Conservation (phyloP, 305 asterid genomes). For the Salvia sclarea region DNA sequence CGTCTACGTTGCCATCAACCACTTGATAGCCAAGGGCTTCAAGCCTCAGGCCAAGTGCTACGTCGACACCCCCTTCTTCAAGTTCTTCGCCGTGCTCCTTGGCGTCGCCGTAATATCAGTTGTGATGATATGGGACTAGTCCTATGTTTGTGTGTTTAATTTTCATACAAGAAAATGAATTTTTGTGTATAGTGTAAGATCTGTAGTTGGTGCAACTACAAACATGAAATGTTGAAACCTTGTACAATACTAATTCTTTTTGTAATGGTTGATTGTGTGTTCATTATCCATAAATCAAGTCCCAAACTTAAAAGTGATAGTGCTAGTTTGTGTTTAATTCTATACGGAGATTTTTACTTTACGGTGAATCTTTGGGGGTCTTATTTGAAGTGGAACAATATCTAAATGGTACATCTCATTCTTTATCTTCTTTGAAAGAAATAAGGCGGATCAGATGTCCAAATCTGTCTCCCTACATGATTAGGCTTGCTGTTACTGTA, state of each 20-base stretch:
- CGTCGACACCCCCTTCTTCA: constrained; percentile 67
- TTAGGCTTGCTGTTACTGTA: constrained; percentile 22
- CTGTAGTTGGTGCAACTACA: constrained; percentile 48
- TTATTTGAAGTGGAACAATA: not conserved
- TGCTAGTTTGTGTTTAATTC: no score
- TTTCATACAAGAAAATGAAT: not conserved
- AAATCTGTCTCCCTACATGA: constrained; percentile 14
- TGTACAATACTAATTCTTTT: not conserved
- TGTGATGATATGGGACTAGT: constrained; percentile 91
- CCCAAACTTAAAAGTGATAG: constrained; percentile 14
- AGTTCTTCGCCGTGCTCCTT: constrained; percentile 71
- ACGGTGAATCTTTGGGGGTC: not conserved
- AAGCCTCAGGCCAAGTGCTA: constrained; percentile 47
- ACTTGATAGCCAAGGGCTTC: constrained; percentile 76
- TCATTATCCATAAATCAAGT: constrained; percentile 11
- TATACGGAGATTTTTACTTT: constrained; percentile 20
- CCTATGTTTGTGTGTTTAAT: no score
- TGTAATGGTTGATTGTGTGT: not conserved
- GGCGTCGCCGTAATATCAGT: constrained; percentile 77
- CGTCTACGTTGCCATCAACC: constrained; percentile 80
- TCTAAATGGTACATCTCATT: not conserved
- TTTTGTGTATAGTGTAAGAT: constrained; percentile 27
- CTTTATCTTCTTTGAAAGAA: constrained; percentile 29
- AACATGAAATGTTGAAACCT: no score
- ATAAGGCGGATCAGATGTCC: constrained; percentile 42